Evolutionary conservation across 805 yeast genomes (phyloP).

Genomic region (Kluyveromyces wickerhamii): DNA sequence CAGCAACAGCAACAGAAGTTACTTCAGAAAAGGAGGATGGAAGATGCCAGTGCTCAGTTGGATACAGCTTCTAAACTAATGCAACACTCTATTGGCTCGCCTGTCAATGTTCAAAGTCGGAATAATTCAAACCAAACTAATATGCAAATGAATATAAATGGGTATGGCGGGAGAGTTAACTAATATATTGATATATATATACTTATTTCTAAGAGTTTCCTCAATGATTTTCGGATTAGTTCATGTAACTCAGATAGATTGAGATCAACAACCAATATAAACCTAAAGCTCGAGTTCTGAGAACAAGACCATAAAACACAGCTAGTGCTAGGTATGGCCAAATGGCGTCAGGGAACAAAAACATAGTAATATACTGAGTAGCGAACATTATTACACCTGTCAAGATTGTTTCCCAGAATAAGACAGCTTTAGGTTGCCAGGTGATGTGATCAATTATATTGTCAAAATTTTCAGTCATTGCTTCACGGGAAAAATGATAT

Average conservation of each 20-base stretch:
- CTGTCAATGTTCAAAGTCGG: constrained; percentile 8
- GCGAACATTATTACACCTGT: constrained; percentile 10
- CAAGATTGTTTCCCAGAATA: constrained; percentile 28
- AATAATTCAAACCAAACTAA: constrained; percentile 1
- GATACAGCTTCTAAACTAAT: constrained; percentile 27
- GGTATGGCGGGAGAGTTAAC: constrained; percentile 17
- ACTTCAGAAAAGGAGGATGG: constrained; percentile 28
- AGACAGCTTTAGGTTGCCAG: constrained; percentile 16
- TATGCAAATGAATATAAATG: constrained; percentile 8
- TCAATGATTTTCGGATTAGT: not conserved
- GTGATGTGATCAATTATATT: constrained; percentile 27
- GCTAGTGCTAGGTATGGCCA: constrained; percentile 17
- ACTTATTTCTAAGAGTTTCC: no score
- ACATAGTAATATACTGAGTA: constrained; percentile 10
- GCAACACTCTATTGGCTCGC: constrained; percentile 16
- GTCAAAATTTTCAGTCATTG: constrained; percentile 34
- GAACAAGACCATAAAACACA: constrained; percentile 4
- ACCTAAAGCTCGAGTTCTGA: constrained; percentile 11
- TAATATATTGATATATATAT: no score
- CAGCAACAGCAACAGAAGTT: constrained; percentile 31
- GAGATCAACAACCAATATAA: constrained; percentile 12
- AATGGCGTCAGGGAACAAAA: constrained; percentile 9
- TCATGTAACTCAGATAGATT: not conserved
- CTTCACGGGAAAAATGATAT: constrained; percentile 30
- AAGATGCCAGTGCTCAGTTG: constrained; percentile 27